Conservation (phyloP, 371 early-diverging fungal genomes). For the Lichtheimia corymbifera region DNA sequence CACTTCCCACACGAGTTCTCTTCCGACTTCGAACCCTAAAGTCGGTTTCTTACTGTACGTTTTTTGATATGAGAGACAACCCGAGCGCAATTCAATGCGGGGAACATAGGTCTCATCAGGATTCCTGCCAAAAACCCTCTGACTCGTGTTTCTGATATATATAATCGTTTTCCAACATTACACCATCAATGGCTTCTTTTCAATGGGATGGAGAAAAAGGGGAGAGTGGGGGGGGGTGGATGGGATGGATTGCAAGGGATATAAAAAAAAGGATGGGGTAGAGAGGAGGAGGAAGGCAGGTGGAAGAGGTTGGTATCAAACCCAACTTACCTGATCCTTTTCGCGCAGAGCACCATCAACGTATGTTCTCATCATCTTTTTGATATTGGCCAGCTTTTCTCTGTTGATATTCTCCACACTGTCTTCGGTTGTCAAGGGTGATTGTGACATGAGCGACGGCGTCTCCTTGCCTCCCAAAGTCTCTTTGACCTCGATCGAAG, state of each 20-base stretch:
- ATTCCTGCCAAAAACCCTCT: not conserved
- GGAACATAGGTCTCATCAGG: not conserved
- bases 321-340: conserved; percentile 46
- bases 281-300: not conserved
- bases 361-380: conserved; percentile 46
- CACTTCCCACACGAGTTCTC: conserved; percentile 3
- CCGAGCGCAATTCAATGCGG: not conserved
- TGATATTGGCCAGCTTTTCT: conserved; percentile 28
- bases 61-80: not conserved
- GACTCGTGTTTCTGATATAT: not conserved
- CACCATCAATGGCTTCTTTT: not conserved
- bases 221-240: conserved; percentile 6
- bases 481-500: conserved; percentile 1
- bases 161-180: not conserved
- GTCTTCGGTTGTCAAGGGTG: not conserved
- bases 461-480: not conserved
- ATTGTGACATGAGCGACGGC: not conserved
- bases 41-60: not conserved
- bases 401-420: conserved; percentile 4
- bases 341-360: conserved; percentile 44
- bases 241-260: not conserved
- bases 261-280: not conserved
- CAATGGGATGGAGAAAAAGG: conserved; percentile 2
- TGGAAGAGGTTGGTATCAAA: not conserved
- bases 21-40: conserved; percentile 5